Conservation (phyloP, 768 basidiomycete species). For the Macrolepiota fuliginosa region DNA sequence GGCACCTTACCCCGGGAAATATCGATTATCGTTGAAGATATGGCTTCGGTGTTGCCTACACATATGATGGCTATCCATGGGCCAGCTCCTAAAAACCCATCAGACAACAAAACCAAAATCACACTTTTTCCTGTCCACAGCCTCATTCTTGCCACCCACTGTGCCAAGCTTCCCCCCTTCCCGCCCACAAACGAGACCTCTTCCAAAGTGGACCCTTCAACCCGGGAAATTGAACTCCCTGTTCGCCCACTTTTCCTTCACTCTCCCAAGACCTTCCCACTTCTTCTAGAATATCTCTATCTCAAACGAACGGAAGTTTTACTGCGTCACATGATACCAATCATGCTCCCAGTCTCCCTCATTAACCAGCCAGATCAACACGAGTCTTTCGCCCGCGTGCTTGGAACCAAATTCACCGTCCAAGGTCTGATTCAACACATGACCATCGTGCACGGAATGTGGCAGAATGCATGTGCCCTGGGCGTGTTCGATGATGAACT, state of each 20-base stretch:
- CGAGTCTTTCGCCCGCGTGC: conserved; percentile 25
- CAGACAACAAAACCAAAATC: conserved; percentile 24
- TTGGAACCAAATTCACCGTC: conserved; percentile 40
- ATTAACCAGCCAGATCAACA: conserved; percentile 20
- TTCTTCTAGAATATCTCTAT: conserved; percentile 66
- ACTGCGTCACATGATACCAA: conserved; percentile 46
- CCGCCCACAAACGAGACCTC: conserved; percentile 31
- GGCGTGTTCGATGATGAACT: conserved; percentile 63
- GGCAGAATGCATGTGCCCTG: conserved; percentile 70
- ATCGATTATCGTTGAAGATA: conserved; percentile 35
- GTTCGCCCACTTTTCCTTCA: conserved; percentile 64
- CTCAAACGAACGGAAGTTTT: conserved; percentile 52
- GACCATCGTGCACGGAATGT: conserved; percentile 58
- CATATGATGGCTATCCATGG: conserved; percentile 52
- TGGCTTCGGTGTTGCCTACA: conserved; percentile 36
- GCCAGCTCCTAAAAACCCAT: conserved; percentile 18
- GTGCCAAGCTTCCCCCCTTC: conserved; percentile 59
- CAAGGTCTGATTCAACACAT: conserved; percentile 48
- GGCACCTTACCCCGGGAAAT: conserved; percentile 42
- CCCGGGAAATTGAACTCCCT: conserved; percentile 48
- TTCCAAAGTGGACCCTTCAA: conserved; percentile 17
- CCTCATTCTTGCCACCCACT: conserved; percentile 67
- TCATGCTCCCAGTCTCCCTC: conserved; percentile 28
- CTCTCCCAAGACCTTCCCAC: conserved; percentile 56
- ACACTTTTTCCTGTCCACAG: conserved; percentile 68